Base-by-base conservation (phyloP, 108 stramenopile genomes). In the Pseudonitzschia multiseries region DNA sequence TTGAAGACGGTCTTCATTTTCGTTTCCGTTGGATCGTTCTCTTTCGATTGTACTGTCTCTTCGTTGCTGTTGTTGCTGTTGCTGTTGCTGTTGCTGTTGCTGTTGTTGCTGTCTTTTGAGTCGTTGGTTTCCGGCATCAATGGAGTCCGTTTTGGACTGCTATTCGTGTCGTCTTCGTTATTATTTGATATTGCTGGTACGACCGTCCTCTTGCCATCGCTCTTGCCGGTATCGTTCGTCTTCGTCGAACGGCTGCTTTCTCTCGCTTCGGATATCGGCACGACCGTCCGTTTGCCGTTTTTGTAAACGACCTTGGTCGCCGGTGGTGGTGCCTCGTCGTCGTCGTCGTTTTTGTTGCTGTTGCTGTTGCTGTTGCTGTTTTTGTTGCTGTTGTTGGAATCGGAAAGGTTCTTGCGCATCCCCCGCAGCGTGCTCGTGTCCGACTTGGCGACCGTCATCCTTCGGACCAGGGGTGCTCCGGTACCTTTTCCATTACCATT, bases 341-440 rank as follows among this genome's bases (percentile, higher is more conserved):
- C 31, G 36, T 36, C 6, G 4, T 6, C 36, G 36, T 36, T 36
- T 6, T 36, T 10, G 14, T 36, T 10, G 14, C 32, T 29, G n/a
- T 63, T 54, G 32, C 56, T 32, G 33, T 36, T 40, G 54, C 18
- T 17, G 24, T 28, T 14, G 8, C 15, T 12, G 5, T 51, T 26
- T 17, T 46, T 50, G 31, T 33, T n/a, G n/a, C n/a, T n/a, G n/a
- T n/a, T n/a, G n/a, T n/a, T n/a, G n/a, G n/a, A n/a, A n/a, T n/a
- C n/a, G n/a, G n/a, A n/a, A n/a, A n/a, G 15, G 18, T 40, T 60
- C 52, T 48, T 61, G 17, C 70, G 70, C 65, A 44, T 59, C 27
- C n/a, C 50, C 33, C 53, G 72, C 2, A 69, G 46, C 9, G 59
- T 67, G 4, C 78, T 28, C 9, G 59, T 67, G 4, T 72, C 78